These are phyloP conservation scores for Metarhizium rileyi DNA, from an alignment of 2,329 filamentous ascomycete species.

Conservation along the genomic window DNA sequence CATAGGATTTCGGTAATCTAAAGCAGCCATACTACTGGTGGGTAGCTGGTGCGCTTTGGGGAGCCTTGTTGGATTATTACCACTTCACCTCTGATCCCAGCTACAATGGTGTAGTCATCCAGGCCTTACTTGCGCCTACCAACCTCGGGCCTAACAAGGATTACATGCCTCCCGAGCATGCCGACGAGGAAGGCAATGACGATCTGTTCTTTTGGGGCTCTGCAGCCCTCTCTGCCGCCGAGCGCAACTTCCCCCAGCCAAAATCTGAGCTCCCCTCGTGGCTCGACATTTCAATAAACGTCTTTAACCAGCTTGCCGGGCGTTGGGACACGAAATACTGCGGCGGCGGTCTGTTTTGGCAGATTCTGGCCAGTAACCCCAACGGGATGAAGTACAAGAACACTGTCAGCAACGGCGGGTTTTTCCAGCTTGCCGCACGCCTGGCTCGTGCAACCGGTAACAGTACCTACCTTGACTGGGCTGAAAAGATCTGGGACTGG, in stretches of 20 bases:
- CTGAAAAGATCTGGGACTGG: conserved; percentile 59
- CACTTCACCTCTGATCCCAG: conserved; percentile 52
- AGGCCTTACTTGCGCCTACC: conserved; percentile 45
- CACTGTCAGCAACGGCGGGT: conserved; percentile 68
- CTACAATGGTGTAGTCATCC: conserved; percentile 50
- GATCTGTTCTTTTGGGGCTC: conserved; percentile 69
- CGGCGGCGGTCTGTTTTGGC: conserved; percentile 67
- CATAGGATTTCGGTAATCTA: conserved; percentile 49
- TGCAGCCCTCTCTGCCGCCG: conserved; percentile 56
- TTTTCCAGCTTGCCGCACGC: conserved; percentile 72
- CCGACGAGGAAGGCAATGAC: conserved; percentile 59
- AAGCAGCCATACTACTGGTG: conserved; percentile 61
- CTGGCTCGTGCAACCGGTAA: conserved; percentile 62
- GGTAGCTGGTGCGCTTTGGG: conserved; percentile 56
- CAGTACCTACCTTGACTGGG: conserved; percentile 57
- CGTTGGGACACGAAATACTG: conserved; percentile 64
- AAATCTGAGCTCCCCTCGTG: conserved; percentile 48
- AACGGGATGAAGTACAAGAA: conserved; percentile 79
- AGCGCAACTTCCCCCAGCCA: conserved; percentile 56
- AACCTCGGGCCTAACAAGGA: conserved; percentile 48
- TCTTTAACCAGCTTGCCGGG: conserved; percentile 59
- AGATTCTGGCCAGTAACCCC: conserved; percentile 65
- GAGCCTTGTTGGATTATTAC: conserved; percentile 61
- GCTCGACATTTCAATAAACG: conserved; percentile 57
- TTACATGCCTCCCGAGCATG: conserved; percentile 48